Percentiles rank a stretch among this genome's conserved stretches.
phyloP scores from a whole-genome alignment of 768 basidiomycete species.

The Guyanaporus albipodus region DNA sequence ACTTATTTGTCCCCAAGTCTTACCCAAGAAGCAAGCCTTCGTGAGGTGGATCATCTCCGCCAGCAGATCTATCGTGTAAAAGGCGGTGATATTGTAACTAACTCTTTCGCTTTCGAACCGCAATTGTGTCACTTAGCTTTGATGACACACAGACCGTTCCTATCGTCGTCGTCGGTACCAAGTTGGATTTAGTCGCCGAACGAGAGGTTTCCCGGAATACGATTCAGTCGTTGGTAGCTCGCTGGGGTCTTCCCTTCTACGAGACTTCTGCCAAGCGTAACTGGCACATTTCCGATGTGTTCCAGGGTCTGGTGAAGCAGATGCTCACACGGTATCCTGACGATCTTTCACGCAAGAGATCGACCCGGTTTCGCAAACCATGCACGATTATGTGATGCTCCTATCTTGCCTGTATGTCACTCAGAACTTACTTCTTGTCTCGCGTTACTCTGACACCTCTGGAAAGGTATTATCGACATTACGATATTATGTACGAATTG shows the following conservation, averaged over 20 bases:
- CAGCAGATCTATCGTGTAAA: slow-evolving; percentile 81
- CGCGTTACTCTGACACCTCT: not conserved
- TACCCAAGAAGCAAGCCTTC: slow-evolving; percentile 76
- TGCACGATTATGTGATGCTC: slow-evolving; percentile 39
- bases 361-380: slow-evolving; percentile 21
- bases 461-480: slow-evolving; percentile 7
- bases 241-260: slow-evolving; percentile 74
- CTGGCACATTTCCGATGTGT: slow-evolving; percentile 76
- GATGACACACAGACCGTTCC: slow-evolving; percentile 50
- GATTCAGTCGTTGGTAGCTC: slow-evolving; percentile 58
- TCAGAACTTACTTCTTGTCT: slow-evolving; percentile 2
- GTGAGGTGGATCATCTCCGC: slow-evolving; percentile 74
- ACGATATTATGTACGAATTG: slow-evolving; percentile 8
- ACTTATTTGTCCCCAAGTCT: slow-evolving; percentile 42
- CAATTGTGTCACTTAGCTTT: slow-evolving; percentile 2
- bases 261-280: slow-evolving; percentile 87
- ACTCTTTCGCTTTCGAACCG: not conserved
- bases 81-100: slow-evolving; percentile 57
- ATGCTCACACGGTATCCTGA: slow-evolving; percentile 66
- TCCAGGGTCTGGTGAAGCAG: slow-evolving; percentile 70
- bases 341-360: slow-evolving; percentile 34
- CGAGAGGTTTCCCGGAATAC: slow-evolving; percentile 67
- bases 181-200: slow-evolving; percentile 76
- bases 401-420: slow-evolving; percentile 5
- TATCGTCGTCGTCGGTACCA: slow-evolving; percentile 84